Percentiles rank a stretch among this genome's conserved stretches.
Conservation (phyloP, 306 rosid genomes). For the Astragalus membranaceus region DNA sequence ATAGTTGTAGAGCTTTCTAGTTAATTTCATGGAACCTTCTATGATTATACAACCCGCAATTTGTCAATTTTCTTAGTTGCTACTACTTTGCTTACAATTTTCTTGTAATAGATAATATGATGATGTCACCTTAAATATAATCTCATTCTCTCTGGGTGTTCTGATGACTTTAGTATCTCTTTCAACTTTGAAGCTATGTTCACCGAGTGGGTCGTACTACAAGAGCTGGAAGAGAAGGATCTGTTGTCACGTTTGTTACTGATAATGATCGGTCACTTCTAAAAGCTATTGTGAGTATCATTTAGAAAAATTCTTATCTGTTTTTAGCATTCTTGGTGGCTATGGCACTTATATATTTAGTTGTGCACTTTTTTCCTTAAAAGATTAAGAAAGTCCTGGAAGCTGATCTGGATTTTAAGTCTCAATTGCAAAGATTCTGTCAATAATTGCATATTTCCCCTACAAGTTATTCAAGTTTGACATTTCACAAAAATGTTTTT, state of each 20-base stretch:
- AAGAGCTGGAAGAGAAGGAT: conserved; percentile 94
- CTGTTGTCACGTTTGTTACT: conserved; percentile 83
- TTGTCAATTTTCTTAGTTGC: not conserved
- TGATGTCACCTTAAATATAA: too few species aligned
- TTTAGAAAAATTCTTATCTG: too few species aligned
- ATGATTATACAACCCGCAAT: not conserved
- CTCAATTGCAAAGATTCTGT: too few species aligned
- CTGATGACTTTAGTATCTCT: not conserved
- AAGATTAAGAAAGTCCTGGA: too few species aligned
- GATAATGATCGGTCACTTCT: conserved; percentile 88
- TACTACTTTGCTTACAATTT: not conserved
- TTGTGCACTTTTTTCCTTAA: too few species aligned
- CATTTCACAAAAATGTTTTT: too few species aligned
- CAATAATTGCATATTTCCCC: too few species aligned
- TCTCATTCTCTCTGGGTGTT: not conserved
- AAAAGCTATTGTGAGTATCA: too few species aligned
- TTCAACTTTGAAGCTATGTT: conserved; percentile 54
- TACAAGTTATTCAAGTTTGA: too few species aligned
- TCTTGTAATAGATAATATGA: not conserved
- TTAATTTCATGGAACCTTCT: conserved; percentile 1
- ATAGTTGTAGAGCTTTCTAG: conserved; percentile 6
- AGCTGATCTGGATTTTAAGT: too few species aligned
- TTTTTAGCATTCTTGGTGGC: too few species aligned
- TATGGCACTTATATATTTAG: too few species aligned
- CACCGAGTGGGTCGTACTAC: conserved; percentile 99